Base-by-base conservation (phyloP, 371 early-diverging fungal genomes). In the Phascolomyces articulosus region DNA sequence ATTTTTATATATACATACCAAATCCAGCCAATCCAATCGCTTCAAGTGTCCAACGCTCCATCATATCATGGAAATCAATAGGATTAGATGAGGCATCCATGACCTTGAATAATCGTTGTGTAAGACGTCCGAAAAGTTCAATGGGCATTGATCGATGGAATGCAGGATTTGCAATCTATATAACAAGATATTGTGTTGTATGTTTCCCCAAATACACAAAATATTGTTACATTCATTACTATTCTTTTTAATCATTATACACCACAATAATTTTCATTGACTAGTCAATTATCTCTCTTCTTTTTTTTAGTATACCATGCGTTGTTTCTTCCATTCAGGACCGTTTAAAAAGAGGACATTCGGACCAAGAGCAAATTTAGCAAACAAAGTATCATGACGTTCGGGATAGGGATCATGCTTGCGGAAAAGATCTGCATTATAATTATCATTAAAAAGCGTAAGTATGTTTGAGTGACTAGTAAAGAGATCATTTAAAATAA, bases 11-110 rank as follows among this genome's bases (percentile, higher is more conserved):
- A 55, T 29, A 23, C 55, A 18, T 55, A 55, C 55, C 55, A 13
- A 55, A 80, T 1, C 70, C 75, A 3, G 77, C 73, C 40, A 40
- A 51, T 27, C 77, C 77, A 29, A 80, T 75, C 21, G 66, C 70
- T 49, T 80, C 77, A 38, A 80, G 63, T 9, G 75, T 72, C 34
- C 60, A 65, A 16, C 66, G 38, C 10, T 59, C 34, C 10, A 62
- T 49, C 18, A 73, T 16, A 40, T 69, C 64, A 13, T 57, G 41
- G 9, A 73, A 62, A 49, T 80, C 67, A 16, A 73, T 38, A 0
- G 62, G 60, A 11, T 47, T 23, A 4, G 55, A 31, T 15, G 54
- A 24, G 21, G 57, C 20, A 24, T 80, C 74, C 51, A 77, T 68
- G 0, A 26, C 41, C 23, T 56, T 8, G 51, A 72, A 69, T 54